Percentiles rank a stretch among this genome's conserved stretches.
These are phyloP conservation scores for Diplodia corticola DNA, from an alignment of 2,329 filamentous ascomycete species.

Conservation along the genomic window DNA sequence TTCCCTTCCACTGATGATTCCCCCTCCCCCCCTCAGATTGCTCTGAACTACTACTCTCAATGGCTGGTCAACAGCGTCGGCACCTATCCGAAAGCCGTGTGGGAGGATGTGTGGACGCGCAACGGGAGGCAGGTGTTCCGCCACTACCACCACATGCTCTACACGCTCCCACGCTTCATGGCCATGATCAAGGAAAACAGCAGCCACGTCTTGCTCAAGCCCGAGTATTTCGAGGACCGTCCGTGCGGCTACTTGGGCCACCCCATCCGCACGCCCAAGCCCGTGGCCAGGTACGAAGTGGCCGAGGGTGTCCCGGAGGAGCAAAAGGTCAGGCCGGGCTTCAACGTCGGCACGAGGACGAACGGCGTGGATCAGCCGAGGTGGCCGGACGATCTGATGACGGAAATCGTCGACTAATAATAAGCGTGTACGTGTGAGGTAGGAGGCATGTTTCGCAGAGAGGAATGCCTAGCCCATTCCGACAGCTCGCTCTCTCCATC, in stretches of 20 bases:
- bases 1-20: no score
- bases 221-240: not conserved
- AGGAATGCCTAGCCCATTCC: no score
- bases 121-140: not conserved
- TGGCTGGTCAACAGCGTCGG: slow-evolving; percentile 1
- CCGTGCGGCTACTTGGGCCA: not conserved
- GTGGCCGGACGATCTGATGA: slow-evolving; percentile 51
- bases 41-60: slow-evolving; percentile 1
- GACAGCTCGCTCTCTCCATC: no score
- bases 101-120: not conserved
- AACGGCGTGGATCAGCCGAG: slow-evolving; percentile 52
- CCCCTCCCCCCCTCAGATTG: not conserved
- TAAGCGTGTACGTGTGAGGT: not conserved
- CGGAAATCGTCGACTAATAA: slow-evolving; percentile 38
- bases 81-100: not conserved
- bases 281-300: not conserved
- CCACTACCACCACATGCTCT: slow-evolving; percentile 4
- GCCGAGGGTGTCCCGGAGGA: slow-evolving; percentile 26
- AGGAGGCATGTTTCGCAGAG: no score
- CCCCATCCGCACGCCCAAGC: not conserved
- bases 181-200: not conserved
- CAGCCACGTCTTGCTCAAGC: not conserved
- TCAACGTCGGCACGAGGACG: slow-evolving; percentile 51
- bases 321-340: slow-evolving; percentile 44
- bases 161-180: not conserved